These are phyloP conservation scores for Aureobasidium lini DNA, from an alignment of 2,329 filamentous ascomycete genomes.

Conservation along the genomic window DNA sequence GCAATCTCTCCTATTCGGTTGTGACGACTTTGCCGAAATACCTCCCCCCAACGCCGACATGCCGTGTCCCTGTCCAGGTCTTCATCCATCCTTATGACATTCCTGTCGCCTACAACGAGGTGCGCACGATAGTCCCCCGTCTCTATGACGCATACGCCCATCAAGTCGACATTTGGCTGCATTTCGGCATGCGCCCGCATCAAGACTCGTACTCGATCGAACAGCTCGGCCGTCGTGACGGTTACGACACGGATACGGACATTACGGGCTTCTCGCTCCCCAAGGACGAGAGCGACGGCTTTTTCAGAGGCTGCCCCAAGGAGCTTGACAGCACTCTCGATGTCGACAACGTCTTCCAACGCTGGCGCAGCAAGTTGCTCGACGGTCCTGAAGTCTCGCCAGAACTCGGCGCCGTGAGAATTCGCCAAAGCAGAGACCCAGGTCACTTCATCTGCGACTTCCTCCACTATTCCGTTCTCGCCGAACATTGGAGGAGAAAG, in stretches of 20 bases:
- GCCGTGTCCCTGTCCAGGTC: slow-evolving; percentile 48
- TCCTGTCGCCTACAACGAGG: slow-evolving; percentile 61
- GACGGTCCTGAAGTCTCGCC: slow-evolving; percentile 22
- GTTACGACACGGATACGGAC: slow-evolving; percentile 59
- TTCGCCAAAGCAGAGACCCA: slow-evolving; percentile 33
- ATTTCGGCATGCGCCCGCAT: slow-evolving; percentile 70
- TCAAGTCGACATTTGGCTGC: slow-evolving; percentile 59
- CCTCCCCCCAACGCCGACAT: slow-evolving; percentile 39
- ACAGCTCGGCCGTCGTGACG: slow-evolving; percentile 60
- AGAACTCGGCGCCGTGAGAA: slow-evolving; percentile 23
- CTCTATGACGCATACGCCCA: slow-evolving; percentile 46
- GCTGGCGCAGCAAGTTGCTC: slow-evolving; percentile 23
- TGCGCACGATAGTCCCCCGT: slow-evolving; percentile 55
- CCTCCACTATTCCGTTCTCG: slow-evolving; percentile 36
- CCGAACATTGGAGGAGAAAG: slow-evolving; percentile 24
- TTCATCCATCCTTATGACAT: slow-evolving; percentile 59
- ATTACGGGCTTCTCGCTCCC: slow-evolving; percentile 48
- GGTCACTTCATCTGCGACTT: slow-evolving; percentile 39
- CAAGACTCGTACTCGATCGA: slow-evolving; percentile 64
- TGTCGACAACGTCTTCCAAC: slow-evolving; percentile 24
- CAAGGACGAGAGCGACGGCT: slow-evolving; percentile 19
- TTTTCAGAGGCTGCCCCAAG: slow-evolving; percentile 24
- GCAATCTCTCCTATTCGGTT: slow-evolving; percentile 79
- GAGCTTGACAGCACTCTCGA: slow-evolving; percentile 25
- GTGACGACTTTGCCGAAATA: slow-evolving; percentile 58